phyloP scores from a whole-genome alignment of 192 early-diverging fungal genomes.

The Coemansia sp. region DNA sequence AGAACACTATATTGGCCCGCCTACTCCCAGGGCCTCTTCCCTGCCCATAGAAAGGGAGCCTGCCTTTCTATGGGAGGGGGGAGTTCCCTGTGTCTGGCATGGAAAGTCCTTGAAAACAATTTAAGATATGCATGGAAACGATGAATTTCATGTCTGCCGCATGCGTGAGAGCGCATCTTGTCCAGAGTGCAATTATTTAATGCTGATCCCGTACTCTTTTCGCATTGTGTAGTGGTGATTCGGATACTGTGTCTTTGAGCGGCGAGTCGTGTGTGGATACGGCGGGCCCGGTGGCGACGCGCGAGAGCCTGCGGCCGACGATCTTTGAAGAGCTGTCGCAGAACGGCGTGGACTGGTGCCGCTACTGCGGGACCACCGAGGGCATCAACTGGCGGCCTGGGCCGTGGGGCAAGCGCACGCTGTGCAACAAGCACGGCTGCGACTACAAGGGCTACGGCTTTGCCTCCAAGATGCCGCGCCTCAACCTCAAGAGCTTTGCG shows the following conservation, averaged over 20 bases:
- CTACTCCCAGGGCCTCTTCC: too few relatives aligned
- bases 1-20: too few relatives aligned
- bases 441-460: slow-evolving; percentile 95
- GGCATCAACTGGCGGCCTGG: slow-evolving; percentile 88
- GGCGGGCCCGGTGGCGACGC: slow-evolving; percentile 24
- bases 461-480: slow-evolving; percentile 79
- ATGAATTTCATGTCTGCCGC: too few relatives aligned
- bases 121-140: too few relatives aligned
- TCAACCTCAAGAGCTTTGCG: slow-evolving; percentile 75
- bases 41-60: too few relatives aligned
- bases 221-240: slow-evolving; percentile 29
- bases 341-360: slow-evolving; percentile 74
- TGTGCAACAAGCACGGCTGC: slow-evolving; percentile 96
- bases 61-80: too few relatives aligned
- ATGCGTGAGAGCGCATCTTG: too few relatives aligned
- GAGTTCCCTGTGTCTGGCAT: too few relatives aligned
- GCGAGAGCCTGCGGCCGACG: slow-evolving; percentile 52
- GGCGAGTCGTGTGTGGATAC: slow-evolving; percentile 49
- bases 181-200: background rate
- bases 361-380: slow-evolving; percentile 89
- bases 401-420: slow-evolving; percentile 90
- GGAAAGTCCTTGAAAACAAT: too few relatives aligned
- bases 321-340: slow-evolving; percentile 50
- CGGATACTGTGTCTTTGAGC: slow-evolving; percentile 49
- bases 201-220: background rate